phyloP scores from a whole-genome alignment of 1,284 basidiomycete genomes.

The Meripilus lineatus region DNA sequence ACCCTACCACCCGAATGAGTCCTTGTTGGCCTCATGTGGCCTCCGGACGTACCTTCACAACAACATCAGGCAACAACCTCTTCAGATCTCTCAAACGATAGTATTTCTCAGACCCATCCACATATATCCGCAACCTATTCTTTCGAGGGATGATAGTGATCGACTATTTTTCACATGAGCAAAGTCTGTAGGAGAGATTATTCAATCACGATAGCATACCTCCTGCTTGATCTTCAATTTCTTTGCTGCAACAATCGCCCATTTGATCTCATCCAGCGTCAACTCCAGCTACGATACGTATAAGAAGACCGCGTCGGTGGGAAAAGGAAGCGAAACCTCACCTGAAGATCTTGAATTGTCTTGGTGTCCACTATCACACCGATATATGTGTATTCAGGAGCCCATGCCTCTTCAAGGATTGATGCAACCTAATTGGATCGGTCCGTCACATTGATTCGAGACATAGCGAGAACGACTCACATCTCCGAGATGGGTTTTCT shows the following conservation, averaged over 20 bases:
- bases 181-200: not conserved
- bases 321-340: slow-evolving; percentile 23
- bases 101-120: slow-evolving; percentile 84
- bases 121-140: slow-evolving; percentile 82
- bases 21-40: not conserved
- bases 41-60: slow-evolving; percentile 70
- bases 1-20: slow-evolving; percentile 44
- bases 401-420: slow-evolving; percentile 95
- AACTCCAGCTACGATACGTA: slow-evolving; percentile 72
- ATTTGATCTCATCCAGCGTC: slow-evolving; percentile 90
- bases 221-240: slow-evolving; percentile 94
- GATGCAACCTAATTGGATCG: slow-evolving; percentile 59
- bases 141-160: slow-evolving; percentile 73
- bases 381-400: slow-evolving; percentile 87
- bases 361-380: slow-evolving; percentile 91
- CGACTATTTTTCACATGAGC: slow-evolving; percentile 39
- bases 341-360: slow-evolving; percentile 89
- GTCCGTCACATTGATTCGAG: slow-evolving; percentile 2
- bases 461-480: slow-evolving; percentile 39
- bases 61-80: slow-evolving; percentile 74
- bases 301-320: slow-evolving; percentile 3
- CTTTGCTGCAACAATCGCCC: slow-evolving; percentile 82
- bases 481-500: slow-evolving; percentile 94
- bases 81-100: slow-evolving; percentile 86
- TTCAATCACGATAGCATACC: slow-evolving; percentile 31